Evolutionary conservation across 2,329 filamentous ascomycete species (phyloP).

Genomic region (Lasiodiplodia hormozganensis): DNA sequence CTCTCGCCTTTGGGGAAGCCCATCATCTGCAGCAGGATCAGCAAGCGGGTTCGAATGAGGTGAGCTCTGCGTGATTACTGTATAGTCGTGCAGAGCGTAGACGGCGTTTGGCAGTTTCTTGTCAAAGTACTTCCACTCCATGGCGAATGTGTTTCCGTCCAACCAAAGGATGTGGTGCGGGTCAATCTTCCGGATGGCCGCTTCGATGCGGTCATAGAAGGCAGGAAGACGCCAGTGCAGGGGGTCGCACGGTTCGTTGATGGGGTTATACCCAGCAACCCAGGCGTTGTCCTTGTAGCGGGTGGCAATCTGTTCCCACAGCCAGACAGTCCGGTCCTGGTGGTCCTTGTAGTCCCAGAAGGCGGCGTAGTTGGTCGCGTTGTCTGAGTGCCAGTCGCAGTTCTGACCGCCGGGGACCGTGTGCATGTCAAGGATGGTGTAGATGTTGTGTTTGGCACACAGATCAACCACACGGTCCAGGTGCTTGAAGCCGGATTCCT

Average conservation of each 20-base stretch:
- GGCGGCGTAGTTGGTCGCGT: slow-evolving; percentile 50
- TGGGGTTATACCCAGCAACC: slow-evolving; percentile 59
- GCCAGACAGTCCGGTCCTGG: slow-evolving; percentile 58
- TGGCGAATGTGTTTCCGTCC: slow-evolving; percentile 46
- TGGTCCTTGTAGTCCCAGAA: slow-evolving; percentile 61
- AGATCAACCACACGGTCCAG: slow-evolving; percentile 58
- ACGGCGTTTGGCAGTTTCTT: slow-evolving; percentile 51
- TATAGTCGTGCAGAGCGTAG: slow-evolving; percentile 63
- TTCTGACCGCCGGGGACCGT: slow-evolving; percentile 11
- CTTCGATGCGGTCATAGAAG: slow-evolving; percentile 57
- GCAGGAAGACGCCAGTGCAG: slow-evolving; percentile 53
- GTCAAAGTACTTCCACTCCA: slow-evolving; percentile 53
- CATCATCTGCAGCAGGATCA: slow-evolving; percentile 40
- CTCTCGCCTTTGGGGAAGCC: slow-evolving; percentile 56
- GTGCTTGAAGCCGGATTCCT: slow-evolving; percentile 57
- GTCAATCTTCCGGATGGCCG: slow-evolving; percentile 55
- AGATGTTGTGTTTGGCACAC: slow-evolving; percentile 56
- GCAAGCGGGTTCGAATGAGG: not conserved
- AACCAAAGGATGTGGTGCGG: slow-evolving; percentile 55
- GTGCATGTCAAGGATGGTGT: slow-evolving; percentile 55
- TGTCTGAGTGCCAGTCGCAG: slow-evolving; percentile 21
- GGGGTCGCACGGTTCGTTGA: slow-evolving; percentile 60
- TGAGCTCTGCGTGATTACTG: slow-evolving; percentile 29
- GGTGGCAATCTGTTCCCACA: slow-evolving; percentile 56
- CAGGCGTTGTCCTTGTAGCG: slow-evolving; percentile 48